Conservation (phyloP, 495 filamentous ascomycete genomes). For the Chaetomidium leptoderma region DNA sequence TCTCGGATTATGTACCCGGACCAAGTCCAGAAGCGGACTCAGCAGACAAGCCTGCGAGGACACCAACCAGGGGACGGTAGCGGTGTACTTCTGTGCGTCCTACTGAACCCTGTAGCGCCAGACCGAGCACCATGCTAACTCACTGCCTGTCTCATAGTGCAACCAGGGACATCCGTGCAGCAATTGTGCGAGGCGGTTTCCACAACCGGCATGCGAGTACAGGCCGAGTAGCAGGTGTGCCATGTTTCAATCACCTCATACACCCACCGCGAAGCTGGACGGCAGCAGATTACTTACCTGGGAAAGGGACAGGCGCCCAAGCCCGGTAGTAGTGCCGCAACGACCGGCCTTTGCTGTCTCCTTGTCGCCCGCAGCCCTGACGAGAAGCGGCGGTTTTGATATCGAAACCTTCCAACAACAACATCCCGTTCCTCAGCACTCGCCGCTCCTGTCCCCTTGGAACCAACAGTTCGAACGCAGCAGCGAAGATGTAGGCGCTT, state of each 20-base stretch:
- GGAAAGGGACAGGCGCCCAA: conserved; percentile 22
- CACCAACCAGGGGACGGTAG: neutral
- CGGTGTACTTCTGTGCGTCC: neutral
- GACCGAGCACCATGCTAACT: conserved; percentile 3
- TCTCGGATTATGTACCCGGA: neutral
- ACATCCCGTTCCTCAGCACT: conserved; percentile 12
- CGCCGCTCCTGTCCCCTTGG: conserved; percentile 20
- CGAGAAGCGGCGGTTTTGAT: conserved; percentile 6
- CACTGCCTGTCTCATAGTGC: conserved; percentile 26
- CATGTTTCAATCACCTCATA: neutral
- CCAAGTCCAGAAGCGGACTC: neutral
- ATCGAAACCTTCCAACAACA: conserved; percentile 4
- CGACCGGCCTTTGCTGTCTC: conserved; percentile 28
- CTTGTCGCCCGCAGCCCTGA: conserved; percentile 15
- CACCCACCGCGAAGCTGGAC: neutral
- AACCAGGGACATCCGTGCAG: conserved; percentile 40
- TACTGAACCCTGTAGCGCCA: neutral
- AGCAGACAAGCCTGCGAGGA: neutral
- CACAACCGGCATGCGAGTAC: conserved; percentile 39
- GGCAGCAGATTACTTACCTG: neutral
- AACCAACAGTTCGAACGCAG: neutral
- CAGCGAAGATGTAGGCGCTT: conserved; percentile 13
- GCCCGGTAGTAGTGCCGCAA: conserved; percentile 14
- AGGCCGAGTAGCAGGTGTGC: conserved; percentile 30
- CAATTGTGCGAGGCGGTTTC: conserved; percentile 39